Percentiles rank a stretch among this genome's conserved stretches.
Conservation (phyloP, 768 basidiomycete genomes). For the Tubosaeta brunneosetosa region DNA sequence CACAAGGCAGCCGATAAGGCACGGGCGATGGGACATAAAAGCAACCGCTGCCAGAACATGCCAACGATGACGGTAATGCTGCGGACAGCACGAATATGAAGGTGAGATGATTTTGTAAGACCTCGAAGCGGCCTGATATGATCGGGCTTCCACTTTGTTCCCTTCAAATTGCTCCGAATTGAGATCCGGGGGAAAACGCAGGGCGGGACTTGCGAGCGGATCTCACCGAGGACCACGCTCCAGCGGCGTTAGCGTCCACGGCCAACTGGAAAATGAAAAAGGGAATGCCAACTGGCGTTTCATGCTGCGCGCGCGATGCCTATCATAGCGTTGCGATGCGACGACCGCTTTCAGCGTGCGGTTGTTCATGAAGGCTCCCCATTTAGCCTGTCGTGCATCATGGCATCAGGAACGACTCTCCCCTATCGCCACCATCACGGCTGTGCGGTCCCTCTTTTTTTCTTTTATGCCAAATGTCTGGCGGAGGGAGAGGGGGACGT, state of each 20-base stretch:
- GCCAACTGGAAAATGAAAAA: neutral
- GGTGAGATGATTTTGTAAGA: conserved; percentile 14
- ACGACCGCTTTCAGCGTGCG: neutral
- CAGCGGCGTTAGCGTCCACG: conserved; percentile 18
- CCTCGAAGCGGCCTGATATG: conserved; percentile 12
- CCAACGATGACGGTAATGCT: conserved; percentile 2
- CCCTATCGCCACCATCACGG: conserved; percentile 2
- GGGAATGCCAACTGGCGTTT: conserved; percentile 13
- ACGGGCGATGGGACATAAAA: conserved; percentile 9
- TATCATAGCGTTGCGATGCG: conserved; percentile 3
- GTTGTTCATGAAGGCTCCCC: no score
- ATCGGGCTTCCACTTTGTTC: conserved; percentile 22
- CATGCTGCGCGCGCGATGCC: conserved; percentile 1
- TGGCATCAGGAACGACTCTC: conserved; percentile 1
- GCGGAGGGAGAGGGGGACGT: neutral
- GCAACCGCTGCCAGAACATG: conserved; percentile 9
- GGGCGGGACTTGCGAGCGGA: conserved; percentile 23
- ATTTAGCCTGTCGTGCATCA: neutral
- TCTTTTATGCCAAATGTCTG: neutral
- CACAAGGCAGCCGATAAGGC: conserved; percentile 19
- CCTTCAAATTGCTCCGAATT: conserved; percentile 9
- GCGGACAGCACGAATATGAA: conserved; percentile 14
- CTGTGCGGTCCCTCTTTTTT: neutral
- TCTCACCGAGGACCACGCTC: conserved; percentile 20
- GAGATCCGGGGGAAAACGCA: conserved; percentile 20